A percentile compares a stretch with the other conserved stretches of the same genome.
Evolutionary conservation across 2,329 filamentous ascomycete genomes (phyloP).

Genomic region (Aspergillus fumigatiaffinis): DNA sequence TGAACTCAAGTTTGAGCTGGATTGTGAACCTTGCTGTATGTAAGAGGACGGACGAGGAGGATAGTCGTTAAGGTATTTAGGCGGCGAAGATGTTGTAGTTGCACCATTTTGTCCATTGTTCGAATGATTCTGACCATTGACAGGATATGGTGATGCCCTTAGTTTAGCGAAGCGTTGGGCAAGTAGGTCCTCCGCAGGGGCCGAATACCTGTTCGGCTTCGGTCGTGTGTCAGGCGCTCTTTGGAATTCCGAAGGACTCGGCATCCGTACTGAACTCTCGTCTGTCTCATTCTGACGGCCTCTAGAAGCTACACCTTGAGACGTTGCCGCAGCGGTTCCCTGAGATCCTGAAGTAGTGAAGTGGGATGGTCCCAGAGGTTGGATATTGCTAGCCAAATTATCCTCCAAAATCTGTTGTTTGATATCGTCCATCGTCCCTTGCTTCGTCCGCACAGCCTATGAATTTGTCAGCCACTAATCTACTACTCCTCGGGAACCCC

Average conservation of each 20-base stretch:
- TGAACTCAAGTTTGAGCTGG: constrained; percentile 15
- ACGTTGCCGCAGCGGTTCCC: constrained; percentile 8
- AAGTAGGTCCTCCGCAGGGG: constrained; percentile 32
- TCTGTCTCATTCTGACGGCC: constrained; percentile 21
- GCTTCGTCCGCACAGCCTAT: constrained; percentile 38
- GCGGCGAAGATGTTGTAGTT: constrained; percentile 7
- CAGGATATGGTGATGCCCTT: constrained; percentile 23
- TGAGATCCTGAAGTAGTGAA: constrained; percentile 9
- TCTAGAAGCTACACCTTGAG: constrained; percentile 12
- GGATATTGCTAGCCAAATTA: constrained; percentile 28
- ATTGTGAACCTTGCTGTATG: constrained; percentile 15
- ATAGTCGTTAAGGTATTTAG: constrained; percentile 18
- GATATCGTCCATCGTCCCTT: constrained; percentile 40
- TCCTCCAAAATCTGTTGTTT: constrained; percentile 40
- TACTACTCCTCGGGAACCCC: background rate
- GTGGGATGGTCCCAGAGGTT: constrained; percentile 17
- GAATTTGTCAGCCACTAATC: constrained; percentile 7
- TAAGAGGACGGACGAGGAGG: constrained; percentile 20
- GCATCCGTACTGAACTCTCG: constrained; percentile 32
- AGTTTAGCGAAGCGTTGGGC: constrained; percentile 41
- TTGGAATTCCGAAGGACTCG: constrained; percentile 39
- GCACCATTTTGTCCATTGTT: constrained; percentile 10
- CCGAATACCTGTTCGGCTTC: constrained; percentile 23
- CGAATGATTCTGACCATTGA: constrained; percentile 7
- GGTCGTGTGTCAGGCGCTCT: constrained; percentile 17